Evolutionary conservation across 2,329 filamentous ascomycete species (phyloP).

Genomic region (Myriosclerotinia scirpicola): DNA sequence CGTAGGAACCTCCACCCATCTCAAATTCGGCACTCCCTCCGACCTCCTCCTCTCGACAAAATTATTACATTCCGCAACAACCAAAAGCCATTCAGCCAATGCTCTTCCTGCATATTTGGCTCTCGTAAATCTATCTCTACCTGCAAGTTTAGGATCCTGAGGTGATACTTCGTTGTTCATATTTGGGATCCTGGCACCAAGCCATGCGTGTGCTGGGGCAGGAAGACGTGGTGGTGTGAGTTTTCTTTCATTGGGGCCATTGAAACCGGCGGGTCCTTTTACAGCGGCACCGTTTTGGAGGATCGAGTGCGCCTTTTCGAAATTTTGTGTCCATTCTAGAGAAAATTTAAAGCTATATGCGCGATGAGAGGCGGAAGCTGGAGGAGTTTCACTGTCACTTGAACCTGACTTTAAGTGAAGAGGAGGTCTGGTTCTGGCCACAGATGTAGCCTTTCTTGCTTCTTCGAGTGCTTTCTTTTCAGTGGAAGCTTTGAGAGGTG

Average conservation of each 20-base stretch:
- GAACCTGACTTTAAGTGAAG: constrained; percentile 53
- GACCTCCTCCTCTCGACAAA: constrained; percentile 75
- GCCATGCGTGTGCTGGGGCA: constrained; percentile 64
- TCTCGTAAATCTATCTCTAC: constrained; percentile 38
- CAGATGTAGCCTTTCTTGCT: constrained; percentile 51
- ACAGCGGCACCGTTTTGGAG: constrained; percentile 17
- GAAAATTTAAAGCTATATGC: constrained; percentile 72
- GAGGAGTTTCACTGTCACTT: constrained; percentile 54
- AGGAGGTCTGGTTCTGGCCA: constrained; percentile 43
- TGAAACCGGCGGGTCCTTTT: constrained; percentile 12
- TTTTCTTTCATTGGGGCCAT: constrained; percentile 51
- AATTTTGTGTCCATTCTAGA: constrained; percentile 61
- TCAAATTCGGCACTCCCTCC: constrained; percentile 67
- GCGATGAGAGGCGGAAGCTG: constrained; percentile 47
- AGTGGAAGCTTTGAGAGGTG: constrained; percentile 13
- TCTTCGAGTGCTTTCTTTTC: constrained; percentile 51
- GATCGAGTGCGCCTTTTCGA: constrained; percentile 39
- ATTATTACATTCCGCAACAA: constrained; percentile 76
- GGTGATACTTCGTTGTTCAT: constrained; percentile 34
- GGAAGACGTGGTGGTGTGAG: constrained; percentile 69
- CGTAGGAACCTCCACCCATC: constrained; percentile 67
- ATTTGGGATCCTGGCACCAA: constrained; percentile 46
- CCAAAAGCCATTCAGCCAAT: constrained; percentile 74
- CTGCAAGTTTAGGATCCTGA: constrained; percentile 32
- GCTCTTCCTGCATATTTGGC: constrained; percentile 68